Evolutionary conservation across 768 basidiomycete species (phyloP), one percentile per base, ranked within the genome.

Genomic region (Chlorophyllum brunneum): DNA sequence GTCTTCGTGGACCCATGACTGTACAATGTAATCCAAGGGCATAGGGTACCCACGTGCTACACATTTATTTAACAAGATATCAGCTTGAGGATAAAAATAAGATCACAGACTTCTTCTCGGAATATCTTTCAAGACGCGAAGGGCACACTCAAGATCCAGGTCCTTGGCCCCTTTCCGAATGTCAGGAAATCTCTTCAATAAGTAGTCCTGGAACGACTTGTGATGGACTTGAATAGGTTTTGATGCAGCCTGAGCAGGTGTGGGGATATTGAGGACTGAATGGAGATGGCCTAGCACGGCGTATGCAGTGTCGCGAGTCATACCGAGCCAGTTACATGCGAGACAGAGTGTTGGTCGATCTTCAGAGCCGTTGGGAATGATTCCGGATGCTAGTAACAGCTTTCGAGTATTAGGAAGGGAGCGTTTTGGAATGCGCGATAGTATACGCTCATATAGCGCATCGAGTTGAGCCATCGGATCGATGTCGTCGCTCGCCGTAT

Each of bases 401-500:
- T 36, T 33, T 6, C 37, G n/a, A 4, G 46, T 37, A 9, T 23
- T 10, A 20, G 34, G 33, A 5, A 37, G 34, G 22, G 26, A 8
- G 8, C 37, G 4, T 23, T n/a, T 10, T 1, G 46, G 46, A 47
- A 36, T 15, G 13, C 15, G 38, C 18, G 26, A 16, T 22, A 56
- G 33, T 11, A 56, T 51, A 13, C n/a, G 26, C 7, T 30, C 37
- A 29, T 56, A 56, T 15, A 56, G 46, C 7, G 24, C 39, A 43
- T 56, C 38, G 8, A 56, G 51, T 2, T 24, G 9, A 5, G 44
- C 46, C 39, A 56, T 22, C 4, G 55, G 55, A 36, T 36, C n/a
- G 3, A 11, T 22, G 3, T 5, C 16, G 15, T 10, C 11, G 13
- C 26, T 16, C 11, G 13, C 8, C 24, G 7, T 2, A 5, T 3